Evolutionary conservation across 208 protist genomes (phyloP).

Genomic region (Trypanosoma cruzi): DNA sequence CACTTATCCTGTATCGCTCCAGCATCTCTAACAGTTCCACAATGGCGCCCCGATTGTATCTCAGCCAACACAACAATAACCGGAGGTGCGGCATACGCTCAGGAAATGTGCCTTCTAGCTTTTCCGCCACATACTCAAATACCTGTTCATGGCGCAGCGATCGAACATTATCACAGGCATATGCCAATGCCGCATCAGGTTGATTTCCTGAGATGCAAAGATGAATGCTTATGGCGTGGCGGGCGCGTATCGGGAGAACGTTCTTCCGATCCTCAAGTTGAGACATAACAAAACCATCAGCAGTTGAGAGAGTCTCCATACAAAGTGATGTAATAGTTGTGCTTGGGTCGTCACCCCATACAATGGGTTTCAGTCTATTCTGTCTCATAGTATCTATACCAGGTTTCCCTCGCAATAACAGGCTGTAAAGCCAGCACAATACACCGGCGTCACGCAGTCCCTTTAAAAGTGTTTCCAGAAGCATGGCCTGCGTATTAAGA

Average conservation of each 20-base stretch:
- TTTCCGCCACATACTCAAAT: constrained; percentile 33
- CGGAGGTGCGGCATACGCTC: constrained; percentile 38
- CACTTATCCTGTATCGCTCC: constrained; percentile 19
- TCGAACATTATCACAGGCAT: constrained; percentile 44
- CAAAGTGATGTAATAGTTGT: constrained; percentile 39
- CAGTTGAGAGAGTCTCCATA: constrained; percentile 41
- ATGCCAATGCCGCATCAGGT: constrained; percentile 35
- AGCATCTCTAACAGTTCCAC: constrained; percentile 35
- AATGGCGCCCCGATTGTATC: constrained; percentile 31
- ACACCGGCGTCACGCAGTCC: constrained; percentile 39
- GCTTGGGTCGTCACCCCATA: constrained; percentile 45
- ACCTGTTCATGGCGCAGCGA: constrained; percentile 45
- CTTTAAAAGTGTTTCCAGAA: constrained; percentile 46
- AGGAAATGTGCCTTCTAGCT: constrained; percentile 42
- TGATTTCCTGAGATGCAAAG: constrained; percentile 36
- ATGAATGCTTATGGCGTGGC: constrained; percentile 43
- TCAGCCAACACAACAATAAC: constrained; percentile 53
- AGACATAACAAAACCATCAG: constrained; percentile 24
- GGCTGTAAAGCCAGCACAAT: constrained; percentile 55
- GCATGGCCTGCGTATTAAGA: constrained; percentile 53
- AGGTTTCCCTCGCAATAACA: constrained; percentile 36
- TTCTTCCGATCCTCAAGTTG: constrained; percentile 34
- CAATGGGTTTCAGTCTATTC: constrained; percentile 30
- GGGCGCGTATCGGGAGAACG: constrained; percentile 40
- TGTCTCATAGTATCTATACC: constrained; percentile 2